Conservation (phyloP, 2,329 filamentous ascomycete species). For the Thielaviopsis musarum region DNA sequence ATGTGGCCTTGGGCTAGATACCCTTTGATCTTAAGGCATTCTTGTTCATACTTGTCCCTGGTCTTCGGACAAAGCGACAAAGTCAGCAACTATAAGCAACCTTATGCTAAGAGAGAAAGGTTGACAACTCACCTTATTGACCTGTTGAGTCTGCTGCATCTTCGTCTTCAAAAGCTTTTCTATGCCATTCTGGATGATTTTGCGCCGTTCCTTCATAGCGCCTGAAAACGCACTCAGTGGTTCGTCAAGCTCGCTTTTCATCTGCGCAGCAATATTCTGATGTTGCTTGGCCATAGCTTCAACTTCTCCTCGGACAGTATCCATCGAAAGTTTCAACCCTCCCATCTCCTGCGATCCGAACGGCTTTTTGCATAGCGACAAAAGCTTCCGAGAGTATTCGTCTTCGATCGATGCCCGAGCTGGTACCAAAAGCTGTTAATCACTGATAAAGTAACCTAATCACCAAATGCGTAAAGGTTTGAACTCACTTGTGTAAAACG, state of each 20-base stretch:
- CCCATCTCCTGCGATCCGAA: constrained; percentile 79
- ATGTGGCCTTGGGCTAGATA: constrained; percentile 97
- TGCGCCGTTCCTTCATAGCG: constrained; percentile 88
- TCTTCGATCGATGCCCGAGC: constrained; percentile 90
- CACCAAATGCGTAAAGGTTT: neutral
- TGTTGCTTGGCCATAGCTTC: constrained; percentile 92
- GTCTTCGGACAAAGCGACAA: constrained; percentile 33
- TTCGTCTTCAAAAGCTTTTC: constrained; percentile 91
- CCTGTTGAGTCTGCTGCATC: constrained; percentile 71
- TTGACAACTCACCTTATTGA: constrained; percentile 59
- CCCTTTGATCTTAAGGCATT: constrained; percentile 95
- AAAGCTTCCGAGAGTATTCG: constrained; percentile 80
- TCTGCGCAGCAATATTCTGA: constrained; percentile 74
- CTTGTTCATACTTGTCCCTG: constrained; percentile 88
- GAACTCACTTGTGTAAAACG: constrained; percentile 65
- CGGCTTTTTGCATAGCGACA: constrained; percentile 72
- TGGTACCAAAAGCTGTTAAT: constrained; percentile 18
- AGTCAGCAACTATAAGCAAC: neutral
- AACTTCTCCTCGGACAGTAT: constrained; percentile 74
- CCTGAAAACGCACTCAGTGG: constrained; percentile 81
- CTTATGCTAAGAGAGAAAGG: neutral
- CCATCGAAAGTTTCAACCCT: constrained; percentile 66
- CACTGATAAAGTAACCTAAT: neutral
- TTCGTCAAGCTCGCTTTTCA: constrained; percentile 93
- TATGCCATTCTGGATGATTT: constrained; percentile 87